These are phyloP conservation scores for Nephromyces sp. DNA, from an alignment of 169 alveolate genomes.

Conservation along the genomic window DNA sequence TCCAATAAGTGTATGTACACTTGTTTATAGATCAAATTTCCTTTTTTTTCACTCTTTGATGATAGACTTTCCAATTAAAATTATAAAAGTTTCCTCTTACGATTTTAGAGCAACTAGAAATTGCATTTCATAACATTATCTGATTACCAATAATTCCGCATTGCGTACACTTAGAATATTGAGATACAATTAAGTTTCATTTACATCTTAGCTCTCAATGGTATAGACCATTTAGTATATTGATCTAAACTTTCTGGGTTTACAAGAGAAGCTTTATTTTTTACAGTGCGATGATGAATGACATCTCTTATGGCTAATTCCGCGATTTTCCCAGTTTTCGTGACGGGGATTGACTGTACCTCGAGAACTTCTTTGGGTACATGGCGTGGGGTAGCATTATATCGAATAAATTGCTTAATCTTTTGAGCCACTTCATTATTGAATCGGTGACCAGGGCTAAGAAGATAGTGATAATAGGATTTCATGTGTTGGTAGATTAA, in stretches of 20 bases:
- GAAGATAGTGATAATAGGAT: too few species aligned
- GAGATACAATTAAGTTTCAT: not conserved
- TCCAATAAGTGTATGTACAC: too few species aligned
- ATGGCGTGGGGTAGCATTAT: constrained; percentile 3
- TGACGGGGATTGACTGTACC: constrained; percentile 5
- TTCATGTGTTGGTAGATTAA: too few species aligned
- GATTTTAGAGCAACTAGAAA: too few species aligned
- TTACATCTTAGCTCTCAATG: not conserved
- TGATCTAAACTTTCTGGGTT: constrained; percentile 7
- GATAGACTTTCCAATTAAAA: too few species aligned
- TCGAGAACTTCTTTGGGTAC: not conserved
- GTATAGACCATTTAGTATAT: constrained; percentile 1
- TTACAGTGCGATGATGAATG: constrained; percentile 2
- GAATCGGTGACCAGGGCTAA: too few species aligned
- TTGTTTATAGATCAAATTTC: too few species aligned
- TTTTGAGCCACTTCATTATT: not conserved
- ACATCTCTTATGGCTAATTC: constrained; percentile 18
- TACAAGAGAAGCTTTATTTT: constrained; percentile 5
- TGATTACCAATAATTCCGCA: too few species aligned
- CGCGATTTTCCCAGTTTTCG: constrained; percentile 14
- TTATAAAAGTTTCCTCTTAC: too few species aligned
- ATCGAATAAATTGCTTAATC: not conserved
- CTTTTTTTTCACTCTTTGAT: too few species aligned
- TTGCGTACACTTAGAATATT: too few species aligned
- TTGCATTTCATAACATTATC: too few species aligned